Evolutionary conservation across 2,329 filamentous ascomycete genomes (phyloP).

Genomic region (Botrytis pseudocinerea): DNA sequence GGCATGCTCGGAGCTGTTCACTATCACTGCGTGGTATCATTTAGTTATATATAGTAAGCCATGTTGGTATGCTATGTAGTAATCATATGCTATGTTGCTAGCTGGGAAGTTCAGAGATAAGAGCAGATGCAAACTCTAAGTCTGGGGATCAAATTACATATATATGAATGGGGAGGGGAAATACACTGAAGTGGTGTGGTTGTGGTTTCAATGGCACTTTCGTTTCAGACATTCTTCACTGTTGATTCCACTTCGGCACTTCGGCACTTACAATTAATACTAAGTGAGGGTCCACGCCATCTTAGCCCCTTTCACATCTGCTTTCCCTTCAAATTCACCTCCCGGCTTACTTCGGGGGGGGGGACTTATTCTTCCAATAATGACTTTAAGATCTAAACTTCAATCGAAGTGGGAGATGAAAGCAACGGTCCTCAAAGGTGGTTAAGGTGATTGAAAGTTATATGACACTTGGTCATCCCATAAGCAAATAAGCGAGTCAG

Average conservation of each 20-base stretch:
- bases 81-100: not conserved
- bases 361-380: not conserved
- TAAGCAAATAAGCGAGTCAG: not conserved
- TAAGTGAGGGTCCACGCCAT: not conserved
- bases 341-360: not conserved
- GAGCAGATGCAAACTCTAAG: not conserved
- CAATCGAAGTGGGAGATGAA: not conserved
- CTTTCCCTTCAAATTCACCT: not conserved
- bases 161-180: not conserved
- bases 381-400: not conserved
- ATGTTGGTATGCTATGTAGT: not conserved
- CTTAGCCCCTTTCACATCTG: not conserved
- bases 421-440: not conserved
- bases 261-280: not conserved
- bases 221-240: not conserved
- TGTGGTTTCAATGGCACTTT: not conserved
- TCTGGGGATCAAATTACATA: not conserved
- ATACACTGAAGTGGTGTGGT: not conserved
- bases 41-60: not conserved
- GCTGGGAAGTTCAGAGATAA: not conserved
- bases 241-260: not conserved
- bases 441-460: not conserved
- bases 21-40: not conserved
- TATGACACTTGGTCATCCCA: not conserved
- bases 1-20: not conserved